Base-by-base conservation (phyloP, 2,329 filamentous ascomycete genomes). In the Zasmidium citrigriseum region DNA sequence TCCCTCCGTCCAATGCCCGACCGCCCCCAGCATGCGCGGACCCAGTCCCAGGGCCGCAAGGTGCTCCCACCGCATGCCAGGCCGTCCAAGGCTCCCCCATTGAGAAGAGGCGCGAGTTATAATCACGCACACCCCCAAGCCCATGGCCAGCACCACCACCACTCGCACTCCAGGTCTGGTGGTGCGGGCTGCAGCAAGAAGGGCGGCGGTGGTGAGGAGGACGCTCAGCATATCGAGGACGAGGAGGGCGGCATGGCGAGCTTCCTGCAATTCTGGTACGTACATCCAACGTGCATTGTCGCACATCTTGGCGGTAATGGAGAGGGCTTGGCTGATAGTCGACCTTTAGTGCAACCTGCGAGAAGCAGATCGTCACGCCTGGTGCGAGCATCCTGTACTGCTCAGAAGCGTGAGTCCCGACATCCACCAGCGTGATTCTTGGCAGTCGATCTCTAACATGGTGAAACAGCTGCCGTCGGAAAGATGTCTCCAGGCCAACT, bases 281-380 rank as follows among this genome's bases (percentile, higher is more conserved):
- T 60, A 41, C 14, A n/a, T 7, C 12, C 34, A 20, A 22, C 18
- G 23, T 41, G 50, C 20, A 24, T 51, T 12, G 54, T 51, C 18
- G 14, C 29, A 45, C n/a, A 29, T n/a, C 25, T 41, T 34, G 46
- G 52, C 38, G 25, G 2, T 24, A 12, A 16, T 21, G 24, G 41
- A 44, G 41, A 52, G 16, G 18, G 16, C 54, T 50, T 45, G 52
- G 38, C 61, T 61, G 47, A 64, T 52, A 14, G 20, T 44, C 14
- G 24, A 45, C n/a, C n/a, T n/a, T 48, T 68, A 87, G 85, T 73
- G 82, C 85, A 62, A 86, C 82, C 68, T 88, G 85, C 72, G 85
- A 88, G 72, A 86, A 81, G 71, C 85, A 87, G 74, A 87, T 88
- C 67, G 80, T 84, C 54, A 80, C 82, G 27, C 85, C 85, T 16